Percentiles rank a stretch among this genome's conserved stretches.
phyloP scores from a whole-genome alignment of 306 rosid genomes.

The Alnus rubra region DNA sequence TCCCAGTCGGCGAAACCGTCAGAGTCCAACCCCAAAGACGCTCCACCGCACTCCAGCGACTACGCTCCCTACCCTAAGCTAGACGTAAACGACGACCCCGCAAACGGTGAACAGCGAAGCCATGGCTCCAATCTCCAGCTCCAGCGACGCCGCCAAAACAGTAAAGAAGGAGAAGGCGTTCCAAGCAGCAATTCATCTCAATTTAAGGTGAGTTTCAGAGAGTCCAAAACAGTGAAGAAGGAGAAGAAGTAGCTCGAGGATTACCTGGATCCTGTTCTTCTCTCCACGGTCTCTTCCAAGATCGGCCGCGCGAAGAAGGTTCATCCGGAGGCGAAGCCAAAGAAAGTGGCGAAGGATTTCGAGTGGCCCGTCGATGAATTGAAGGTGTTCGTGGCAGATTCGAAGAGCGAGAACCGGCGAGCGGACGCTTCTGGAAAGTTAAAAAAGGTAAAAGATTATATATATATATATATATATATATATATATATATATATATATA shows the following conservation, averaged over 20 bases:
- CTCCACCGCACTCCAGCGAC: slow-evolving; percentile 46
- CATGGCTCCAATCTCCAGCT: too few species aligned
- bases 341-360: slow-evolving; percentile 22
- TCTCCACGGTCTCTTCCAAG: slow-evolving; percentile 25
- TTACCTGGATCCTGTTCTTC: slow-evolving; percentile 36
- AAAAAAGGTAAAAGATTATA: too few species aligned
- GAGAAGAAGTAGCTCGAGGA: slow-evolving; percentile 26
- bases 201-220: neutral
- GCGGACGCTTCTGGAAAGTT: too few species aligned
- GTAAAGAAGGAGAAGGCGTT: neutral
- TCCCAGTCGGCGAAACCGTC: slow-evolving; percentile 10
- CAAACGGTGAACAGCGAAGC: too few species aligned
- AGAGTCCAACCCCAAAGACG: slow-evolving; percentile 16
- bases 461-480: too few species aligned
- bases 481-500: too few species aligned
- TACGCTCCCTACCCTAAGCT: slow-evolving; percentile 83
- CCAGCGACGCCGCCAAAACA: too few species aligned
- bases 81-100: slow-evolving; percentile 49
- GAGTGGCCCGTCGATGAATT: slow-evolving; percentile 35
- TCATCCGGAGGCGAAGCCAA: slow-evolving; percentile 8
- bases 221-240: neutral
- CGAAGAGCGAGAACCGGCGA: neutral
- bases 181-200: slow-evolving; percentile 6
- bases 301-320: slow-evolving; percentile 19
- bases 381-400: slow-evolving; percentile 25